Percentiles rank a stretch among this genome's conserved stretches.
Evolutionary conservation across 2,329 filamentous ascomycete genomes (phyloP).

Genomic region (Stagonosporopsis cucurbitacearum): DNA sequence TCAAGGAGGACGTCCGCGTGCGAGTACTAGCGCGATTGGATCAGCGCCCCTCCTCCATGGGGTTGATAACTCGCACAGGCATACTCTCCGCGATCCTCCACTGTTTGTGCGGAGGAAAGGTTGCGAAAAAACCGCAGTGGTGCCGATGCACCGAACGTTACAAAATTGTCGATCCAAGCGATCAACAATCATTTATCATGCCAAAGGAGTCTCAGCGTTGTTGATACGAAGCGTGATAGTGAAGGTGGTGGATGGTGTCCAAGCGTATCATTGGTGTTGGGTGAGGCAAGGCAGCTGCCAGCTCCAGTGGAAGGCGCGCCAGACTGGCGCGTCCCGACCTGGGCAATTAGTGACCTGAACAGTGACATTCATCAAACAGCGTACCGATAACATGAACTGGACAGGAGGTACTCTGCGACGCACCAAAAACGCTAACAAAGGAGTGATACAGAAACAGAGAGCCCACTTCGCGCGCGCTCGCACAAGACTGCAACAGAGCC

Average conservation of each 20-base stretch:
- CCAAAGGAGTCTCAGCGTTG: background rate
- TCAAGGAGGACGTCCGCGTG: background rate
- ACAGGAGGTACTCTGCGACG: slow-evolving; percentile 54
- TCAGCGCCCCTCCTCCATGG: slow-evolving; percentile 12
- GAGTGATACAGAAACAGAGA: slow-evolving; percentile 51
- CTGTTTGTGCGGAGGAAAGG: slow-evolving; percentile 22
- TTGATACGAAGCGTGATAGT: background rate
- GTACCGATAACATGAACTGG: slow-evolving; percentile 54
- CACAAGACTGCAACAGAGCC: slow-evolving; percentile 35
- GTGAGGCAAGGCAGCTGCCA: background rate
- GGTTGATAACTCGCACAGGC: slow-evolving; percentile 17
- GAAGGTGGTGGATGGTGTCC: background rate
- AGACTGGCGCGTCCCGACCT: background rate
- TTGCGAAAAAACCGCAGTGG: slow-evolving; percentile 15
- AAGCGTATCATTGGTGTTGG: background rate
- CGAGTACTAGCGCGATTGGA: slow-evolving; percentile 6
- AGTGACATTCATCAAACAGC: background rate
- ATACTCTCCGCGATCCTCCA: slow-evolving; percentile 25
- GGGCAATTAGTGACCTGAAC: background rate
- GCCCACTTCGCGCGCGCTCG: slow-evolving; percentile 55
- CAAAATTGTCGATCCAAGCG: background rate
- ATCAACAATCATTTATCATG: background rate
- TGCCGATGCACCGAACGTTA: slow-evolving; percentile 15
- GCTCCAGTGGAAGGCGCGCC: slow-evolving; percentile 16
- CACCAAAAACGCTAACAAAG: slow-evolving; percentile 46